Conservation (phyloP, 2,329 filamentous ascomycete genomes). For the Chalaropsis ovoidea region DNA sequence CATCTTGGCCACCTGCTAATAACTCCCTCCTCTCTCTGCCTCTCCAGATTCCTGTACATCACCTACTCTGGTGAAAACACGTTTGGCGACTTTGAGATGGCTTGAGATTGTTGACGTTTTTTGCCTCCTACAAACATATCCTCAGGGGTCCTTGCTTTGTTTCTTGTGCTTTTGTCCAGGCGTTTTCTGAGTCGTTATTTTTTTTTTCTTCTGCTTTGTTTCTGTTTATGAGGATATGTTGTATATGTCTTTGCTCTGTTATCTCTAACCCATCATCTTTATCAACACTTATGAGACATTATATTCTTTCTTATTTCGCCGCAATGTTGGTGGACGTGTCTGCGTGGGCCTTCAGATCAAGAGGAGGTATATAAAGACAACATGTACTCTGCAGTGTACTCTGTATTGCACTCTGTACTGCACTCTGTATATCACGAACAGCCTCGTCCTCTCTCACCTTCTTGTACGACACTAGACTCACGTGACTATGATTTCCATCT, state of each 20-base stretch:
- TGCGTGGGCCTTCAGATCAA: too few relatives aligned
- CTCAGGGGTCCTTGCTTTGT: slow-evolving; percentile 3
- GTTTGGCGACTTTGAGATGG: slow-evolving; percentile 54
- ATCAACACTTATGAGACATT: background rate
- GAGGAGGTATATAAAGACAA: too few relatives aligned
- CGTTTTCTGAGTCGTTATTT: slow-evolving; percentile 11
- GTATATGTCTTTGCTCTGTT: background rate
- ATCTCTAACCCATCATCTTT: slow-evolving; percentile 13
- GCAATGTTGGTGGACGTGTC: background rate
- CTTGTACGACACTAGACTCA: background rate
- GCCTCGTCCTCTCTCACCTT: background rate
- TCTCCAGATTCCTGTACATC: slow-evolving; percentile 82
- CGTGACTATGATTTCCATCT: background rate
- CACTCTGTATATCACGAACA: too few relatives aligned
- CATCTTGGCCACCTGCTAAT: background rate
- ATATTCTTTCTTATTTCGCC: background rate
- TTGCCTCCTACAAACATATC: background rate
- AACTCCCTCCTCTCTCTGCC: slow-evolving; percentile 17
- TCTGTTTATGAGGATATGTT: slow-evolving; percentile 9
- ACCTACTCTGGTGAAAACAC: slow-evolving; percentile 99
- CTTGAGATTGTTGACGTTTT: slow-evolving; percentile 30
- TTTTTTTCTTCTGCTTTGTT: background rate
- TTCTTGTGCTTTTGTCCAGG: slow-evolving; percentile 11
- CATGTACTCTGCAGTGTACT: too few relatives aligned
- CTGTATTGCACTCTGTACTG: too few relatives aligned